A percentile compares a stretch with the other conserved stretches of the same genome.
These are phyloP conservation scores for Debaryomyces sp. DNA, from an alignment of 1,139 yeast species.

Conservation along the genomic window DNA sequence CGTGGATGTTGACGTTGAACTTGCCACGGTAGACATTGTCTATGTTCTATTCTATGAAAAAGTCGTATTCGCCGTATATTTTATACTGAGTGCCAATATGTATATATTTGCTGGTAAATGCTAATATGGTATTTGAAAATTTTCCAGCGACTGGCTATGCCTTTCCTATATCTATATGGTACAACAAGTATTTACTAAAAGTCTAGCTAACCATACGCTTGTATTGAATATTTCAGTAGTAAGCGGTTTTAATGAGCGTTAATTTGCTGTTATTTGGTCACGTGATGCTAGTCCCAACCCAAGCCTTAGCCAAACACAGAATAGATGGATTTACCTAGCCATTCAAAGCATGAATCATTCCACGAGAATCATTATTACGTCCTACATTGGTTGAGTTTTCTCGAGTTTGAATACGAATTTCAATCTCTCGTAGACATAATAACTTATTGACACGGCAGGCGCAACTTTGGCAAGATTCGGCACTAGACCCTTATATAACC, in stretches of 20 bases:
- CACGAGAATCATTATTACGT: not conserved
- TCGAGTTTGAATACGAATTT: constrained; percentile 60
- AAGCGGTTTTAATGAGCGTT: constrained; percentile 9
- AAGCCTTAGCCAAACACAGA: too few species aligned
- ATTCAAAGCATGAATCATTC: not conserved
- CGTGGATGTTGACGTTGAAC: not conserved
- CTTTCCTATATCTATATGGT: not conserved
- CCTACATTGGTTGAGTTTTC: constrained; percentile 7
- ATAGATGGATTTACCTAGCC: not conserved
- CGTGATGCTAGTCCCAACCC: not conserved
- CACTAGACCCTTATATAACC: constrained; percentile 86
- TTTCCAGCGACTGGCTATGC: not conserved
- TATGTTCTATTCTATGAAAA: not conserved
- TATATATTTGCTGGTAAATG: not conserved
- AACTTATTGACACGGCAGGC: constrained; percentile 95
- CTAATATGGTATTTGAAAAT: not conserved
- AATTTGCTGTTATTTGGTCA: constrained; percentile 5
- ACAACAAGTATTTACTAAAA: not conserved
- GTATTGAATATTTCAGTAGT: not conserved
- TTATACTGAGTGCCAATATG: not conserved
- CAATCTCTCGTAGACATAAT: constrained; percentile 89
- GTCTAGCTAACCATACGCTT: not conserved
- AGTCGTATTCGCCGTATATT: not conserved
- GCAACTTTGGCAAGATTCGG: constrained; percentile 96
- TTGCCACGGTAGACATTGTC: constrained; percentile 6